A percentile compares a stretch with the other conserved stretches of the same genome.
These are phyloP conservation scores for Spathaspora girioi DNA, from an alignment of 805 yeast species.

Conservation along the genomic window DNA sequence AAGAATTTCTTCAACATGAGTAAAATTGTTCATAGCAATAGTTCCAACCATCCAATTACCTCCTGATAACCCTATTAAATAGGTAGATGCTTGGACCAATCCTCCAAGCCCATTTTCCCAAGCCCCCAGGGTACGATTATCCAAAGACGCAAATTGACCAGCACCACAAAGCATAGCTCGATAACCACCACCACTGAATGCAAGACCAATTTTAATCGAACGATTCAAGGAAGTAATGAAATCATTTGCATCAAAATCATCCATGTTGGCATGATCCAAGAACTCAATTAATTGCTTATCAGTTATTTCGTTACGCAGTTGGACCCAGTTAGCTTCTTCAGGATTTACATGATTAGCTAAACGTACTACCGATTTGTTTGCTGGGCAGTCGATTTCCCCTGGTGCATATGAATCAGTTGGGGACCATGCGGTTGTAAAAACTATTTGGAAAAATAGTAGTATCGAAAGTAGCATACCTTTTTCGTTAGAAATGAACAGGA, in stretches of 20 bases:
- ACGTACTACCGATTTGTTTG: slow-evolving; percentile 32
- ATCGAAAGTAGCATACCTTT: not conserved
- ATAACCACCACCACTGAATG: slow-evolving; percentile 38
- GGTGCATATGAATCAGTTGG: slow-evolving; percentile 63
- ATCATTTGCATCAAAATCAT: slow-evolving; percentile 43
- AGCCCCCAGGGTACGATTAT: slow-evolving; percentile 28
- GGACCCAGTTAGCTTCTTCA: slow-evolving; percentile 52
- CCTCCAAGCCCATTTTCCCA: slow-evolving; percentile 35
- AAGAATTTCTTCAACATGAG: slow-evolving; percentile 28
- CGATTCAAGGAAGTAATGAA: slow-evolving; percentile 27
- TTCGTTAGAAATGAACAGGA: not conserved
- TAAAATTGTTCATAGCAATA: slow-evolving; percentile 34
- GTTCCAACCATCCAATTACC: slow-evolving; percentile 39
- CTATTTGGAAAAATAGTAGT: not conserved
- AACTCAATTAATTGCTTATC: slow-evolving; percentile 44
- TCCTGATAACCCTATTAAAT: slow-evolving; percentile 39
- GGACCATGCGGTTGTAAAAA: slow-evolving; percentile 34
- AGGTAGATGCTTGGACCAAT: slow-evolving; percentile 34
- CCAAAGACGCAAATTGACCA: slow-evolving; percentile 39
- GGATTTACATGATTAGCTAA: slow-evolving; percentile 44
- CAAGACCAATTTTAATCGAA: slow-evolving; percentile 31
- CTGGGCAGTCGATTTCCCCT: slow-evolving; percentile 53
- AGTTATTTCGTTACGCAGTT: slow-evolving; percentile 43
- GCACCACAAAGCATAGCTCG: slow-evolving; percentile 41
- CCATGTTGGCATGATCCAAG: slow-evolving; percentile 42